phyloP scores from a whole-genome alignment of 2,329 filamentous ascomycete genomes.

The Colletotrichum liaoningense region DNA sequence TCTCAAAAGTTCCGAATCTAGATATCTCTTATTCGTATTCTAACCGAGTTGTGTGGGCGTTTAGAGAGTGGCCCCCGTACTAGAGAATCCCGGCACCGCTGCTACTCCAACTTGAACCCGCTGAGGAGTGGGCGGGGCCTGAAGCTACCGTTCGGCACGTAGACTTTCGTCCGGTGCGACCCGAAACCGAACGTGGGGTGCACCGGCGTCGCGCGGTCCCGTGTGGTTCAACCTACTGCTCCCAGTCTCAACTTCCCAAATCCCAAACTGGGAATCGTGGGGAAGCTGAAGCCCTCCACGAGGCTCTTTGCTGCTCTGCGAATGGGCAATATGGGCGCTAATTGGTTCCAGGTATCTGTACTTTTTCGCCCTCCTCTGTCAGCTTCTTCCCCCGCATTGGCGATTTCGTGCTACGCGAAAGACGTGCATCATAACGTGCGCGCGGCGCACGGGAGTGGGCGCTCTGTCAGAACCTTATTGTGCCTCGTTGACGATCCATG shows the following conservation, averaged over 20 bases:
- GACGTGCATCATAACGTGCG: conserved; percentile 14
- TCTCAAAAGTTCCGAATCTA: background rate
- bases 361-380: background rate
- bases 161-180: conserved; percentile 14
- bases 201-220: conserved; percentile 4
- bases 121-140: no score
- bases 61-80: background rate
- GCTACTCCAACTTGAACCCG: background rate
- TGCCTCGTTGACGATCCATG: background rate
- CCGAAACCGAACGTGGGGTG: conserved; percentile 20
- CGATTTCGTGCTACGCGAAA: conserved; percentile 10
- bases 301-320: background rate
- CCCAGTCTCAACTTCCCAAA: no score
- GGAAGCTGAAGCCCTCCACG: conserved; percentile 10
- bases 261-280: background rate
- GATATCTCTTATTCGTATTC: conserved; percentile 19
- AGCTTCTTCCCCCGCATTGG: conserved; percentile 17
- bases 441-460: background rate
- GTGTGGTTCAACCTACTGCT: conserved; percentile 9
- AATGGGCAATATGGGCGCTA: background rate
- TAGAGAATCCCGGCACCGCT: background rate
- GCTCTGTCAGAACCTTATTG: conserved; percentile 29
- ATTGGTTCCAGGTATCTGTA: conserved; percentile 6
- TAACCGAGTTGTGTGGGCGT: background rate
- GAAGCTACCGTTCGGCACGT: background rate